Conservation (phyloP, 164 flowering plant genomes). For the Berberis vulgaris region DNA sequence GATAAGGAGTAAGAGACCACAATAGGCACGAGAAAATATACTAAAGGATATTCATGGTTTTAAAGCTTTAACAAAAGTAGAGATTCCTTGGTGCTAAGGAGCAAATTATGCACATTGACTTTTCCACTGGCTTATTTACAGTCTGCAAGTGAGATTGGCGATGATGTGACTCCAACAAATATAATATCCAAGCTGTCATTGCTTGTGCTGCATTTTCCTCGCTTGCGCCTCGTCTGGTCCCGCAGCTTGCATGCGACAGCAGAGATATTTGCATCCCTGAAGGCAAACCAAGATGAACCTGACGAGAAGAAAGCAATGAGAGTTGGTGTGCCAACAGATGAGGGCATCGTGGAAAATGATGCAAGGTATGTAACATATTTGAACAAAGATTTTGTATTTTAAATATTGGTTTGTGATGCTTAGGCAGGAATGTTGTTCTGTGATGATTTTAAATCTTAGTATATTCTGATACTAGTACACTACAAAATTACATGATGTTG, state of each 20-base stretch:
- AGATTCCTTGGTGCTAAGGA: background rate
- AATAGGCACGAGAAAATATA: too few species aligned
- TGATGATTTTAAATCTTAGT: too few species aligned
- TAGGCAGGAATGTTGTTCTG: background rate
- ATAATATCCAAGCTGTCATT: constrained; percentile 89
- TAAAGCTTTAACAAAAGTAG: too few species aligned
- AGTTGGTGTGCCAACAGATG: constrained; percentile 92
- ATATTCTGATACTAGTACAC: too few species aligned
- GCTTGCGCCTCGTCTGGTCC: constrained; percentile 91
- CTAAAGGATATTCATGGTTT: too few species aligned
- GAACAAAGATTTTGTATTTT: background rate
- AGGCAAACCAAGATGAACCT: constrained; percentile 97
- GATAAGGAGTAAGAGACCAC: too few species aligned
- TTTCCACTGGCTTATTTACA: constrained; percentile 24
- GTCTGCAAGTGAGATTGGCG: constrained; percentile 95
- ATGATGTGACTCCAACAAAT: constrained; percentile 79
- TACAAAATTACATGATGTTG: too few species aligned
- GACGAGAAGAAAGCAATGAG: constrained; percentile 75
- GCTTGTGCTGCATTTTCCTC: constrained; percentile 91
- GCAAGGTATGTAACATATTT: constrained; percentile 47
- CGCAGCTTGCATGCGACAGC: constrained; percentile 98
- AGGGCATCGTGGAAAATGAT: constrained; percentile 85
- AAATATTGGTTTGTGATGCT: background rate
- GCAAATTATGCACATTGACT: background rate
- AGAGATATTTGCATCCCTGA: constrained; percentile 83